Base-by-base conservation (phyloP, 192 early-diverging fungal genomes). In the Glomus cerebriforme region DNA sequence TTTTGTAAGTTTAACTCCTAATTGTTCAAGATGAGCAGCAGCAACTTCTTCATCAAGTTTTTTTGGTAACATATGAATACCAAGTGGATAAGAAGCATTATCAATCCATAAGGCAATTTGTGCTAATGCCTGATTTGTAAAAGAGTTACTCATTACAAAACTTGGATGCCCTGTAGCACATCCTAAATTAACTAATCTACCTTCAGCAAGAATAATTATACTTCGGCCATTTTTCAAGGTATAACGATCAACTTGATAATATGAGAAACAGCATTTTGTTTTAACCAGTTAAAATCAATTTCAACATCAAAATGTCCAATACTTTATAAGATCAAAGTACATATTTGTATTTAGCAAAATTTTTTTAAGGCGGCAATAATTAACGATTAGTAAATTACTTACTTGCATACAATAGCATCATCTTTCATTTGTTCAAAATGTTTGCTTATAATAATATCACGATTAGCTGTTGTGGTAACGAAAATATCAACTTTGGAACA, bases 131-230 rank as follows among this genome's bases (percentile, higher is more conserved):
- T 98, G 96, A 94, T 99, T 99, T 78, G 94, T 92, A 93, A 99
- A 99, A 63, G 96, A 98, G 94, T 97, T 97, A 90, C 95, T 97
- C 98, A 99, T 99, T 91, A 99, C 98, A 84, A 99, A 99, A 82
- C 93, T 94, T 78, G 96, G 96, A 92, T 98, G 96, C 65, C 97
- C 97, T 80, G 97, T 99, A 83, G 96, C 97, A 90, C 97, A 99
- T 77, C 96, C 96, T 84, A 99, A 89, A 95, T 98, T 99, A 88
- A 99, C 97, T 80, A 99, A 91, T 89, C 97, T 96, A 83, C 97
- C 97, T 89, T 99, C 95, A 81, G 97, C 97, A 73, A 99, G 92
- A 79, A 99, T 93, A 85, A 99, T 96, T 85, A 99, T 88, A 91
- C 96, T 95, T 81, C 91, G 92, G 82, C 96, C 96, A 84, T 85